A percentile compares a stretch with the other conserved stretches of the same genome.
Evolutionary conservation across 2,329 filamentous ascomycete species (phyloP).

Genomic region (Elsinoe arachidis): DNA sequence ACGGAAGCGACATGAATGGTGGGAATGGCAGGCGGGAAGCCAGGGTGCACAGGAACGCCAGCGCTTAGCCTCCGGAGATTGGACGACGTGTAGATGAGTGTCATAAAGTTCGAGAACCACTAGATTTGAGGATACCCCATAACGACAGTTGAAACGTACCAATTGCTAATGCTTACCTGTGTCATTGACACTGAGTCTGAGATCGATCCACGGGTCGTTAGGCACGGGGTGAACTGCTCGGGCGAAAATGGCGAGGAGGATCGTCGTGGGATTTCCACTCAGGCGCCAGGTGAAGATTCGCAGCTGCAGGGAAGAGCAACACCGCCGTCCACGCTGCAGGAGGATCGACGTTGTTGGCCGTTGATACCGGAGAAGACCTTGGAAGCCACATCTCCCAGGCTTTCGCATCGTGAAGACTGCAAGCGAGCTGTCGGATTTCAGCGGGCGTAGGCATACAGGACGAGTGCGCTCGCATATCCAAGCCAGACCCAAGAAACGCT

Average conservation of each 20-base stretch:
- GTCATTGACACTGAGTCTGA: not conserved
- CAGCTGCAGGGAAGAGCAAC: not conserved
- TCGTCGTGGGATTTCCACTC: not conserved
- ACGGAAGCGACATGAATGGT: not conserved
- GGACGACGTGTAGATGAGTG: not conserved
- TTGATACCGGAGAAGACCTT: not conserved
- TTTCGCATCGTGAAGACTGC: not conserved
- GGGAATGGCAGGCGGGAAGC: not conserved
- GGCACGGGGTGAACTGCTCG: not conserved
- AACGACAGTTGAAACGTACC: not conserved
- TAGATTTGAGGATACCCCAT: not conserved
- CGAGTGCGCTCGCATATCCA: not conserved
- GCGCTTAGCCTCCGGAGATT: not conserved
- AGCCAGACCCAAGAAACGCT: not conserved
- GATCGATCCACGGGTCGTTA: not conserved
- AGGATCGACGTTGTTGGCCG: not conserved
- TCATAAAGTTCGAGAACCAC: slow-evolving; percentile 3
- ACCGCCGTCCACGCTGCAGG: not conserved
- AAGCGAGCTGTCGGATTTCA: not conserved
- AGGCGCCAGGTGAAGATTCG: not conserved
- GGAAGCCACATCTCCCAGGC: not conserved
- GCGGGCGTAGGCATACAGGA: not conserved
- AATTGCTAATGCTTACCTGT: not conserved
- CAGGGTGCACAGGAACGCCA: not conserved
- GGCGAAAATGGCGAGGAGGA: not conserved